These are phyloP conservation scores for Pseudozyma sp. DNA, from an alignment of 1,284 basidiomycete genomes.

Conservation along the genomic window DNA sequence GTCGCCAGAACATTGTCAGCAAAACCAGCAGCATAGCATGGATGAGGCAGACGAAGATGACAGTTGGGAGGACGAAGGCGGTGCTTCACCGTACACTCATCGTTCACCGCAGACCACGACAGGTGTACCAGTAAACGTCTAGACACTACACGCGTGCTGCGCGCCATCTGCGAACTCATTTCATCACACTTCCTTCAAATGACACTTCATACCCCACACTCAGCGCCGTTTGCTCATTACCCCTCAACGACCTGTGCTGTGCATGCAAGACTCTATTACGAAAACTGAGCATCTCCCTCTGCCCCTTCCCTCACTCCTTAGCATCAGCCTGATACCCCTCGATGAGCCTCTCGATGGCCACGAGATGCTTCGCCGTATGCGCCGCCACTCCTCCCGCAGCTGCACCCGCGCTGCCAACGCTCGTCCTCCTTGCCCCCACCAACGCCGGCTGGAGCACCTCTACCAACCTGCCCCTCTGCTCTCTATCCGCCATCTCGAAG, in stretches of 20 bases:
- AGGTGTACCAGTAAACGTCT: too few relatives aligned
- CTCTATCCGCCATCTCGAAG: slow-evolving; percentile 55
- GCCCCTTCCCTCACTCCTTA: not conserved
- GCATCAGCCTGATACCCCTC: slow-evolving; percentile 16
- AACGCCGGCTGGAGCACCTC: slow-evolving; percentile 42
- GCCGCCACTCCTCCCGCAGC: not conserved
- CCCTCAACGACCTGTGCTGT: too few relatives aligned
- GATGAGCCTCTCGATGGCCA: slow-evolving; percentile 56
- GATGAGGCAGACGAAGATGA: slow-evolving; percentile 14
- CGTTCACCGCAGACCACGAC: too few relatives aligned
- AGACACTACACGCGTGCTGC: too few relatives aligned
- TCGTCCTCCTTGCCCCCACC: slow-evolving; percentile 27
- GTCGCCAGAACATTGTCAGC: not conserved
- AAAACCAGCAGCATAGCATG: not conserved
- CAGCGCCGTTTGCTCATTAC: too few relatives aligned
- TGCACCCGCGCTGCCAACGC: not conserved
- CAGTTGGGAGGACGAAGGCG: slow-evolving; percentile 27
- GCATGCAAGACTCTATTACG: too few relatives aligned
- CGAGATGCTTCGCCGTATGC: slow-evolving; percentile 46
- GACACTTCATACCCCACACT: too few relatives aligned
- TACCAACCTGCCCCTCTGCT: slow-evolving; percentile 45
- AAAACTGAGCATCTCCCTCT: not conserved
- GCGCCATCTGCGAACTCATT: too few relatives aligned
- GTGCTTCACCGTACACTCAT: not conserved
- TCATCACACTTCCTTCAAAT: too few relatives aligned